phyloP scores from a whole-genome alignment of 169 alveolate species.

The Plasmodium blacklocki region DNA sequence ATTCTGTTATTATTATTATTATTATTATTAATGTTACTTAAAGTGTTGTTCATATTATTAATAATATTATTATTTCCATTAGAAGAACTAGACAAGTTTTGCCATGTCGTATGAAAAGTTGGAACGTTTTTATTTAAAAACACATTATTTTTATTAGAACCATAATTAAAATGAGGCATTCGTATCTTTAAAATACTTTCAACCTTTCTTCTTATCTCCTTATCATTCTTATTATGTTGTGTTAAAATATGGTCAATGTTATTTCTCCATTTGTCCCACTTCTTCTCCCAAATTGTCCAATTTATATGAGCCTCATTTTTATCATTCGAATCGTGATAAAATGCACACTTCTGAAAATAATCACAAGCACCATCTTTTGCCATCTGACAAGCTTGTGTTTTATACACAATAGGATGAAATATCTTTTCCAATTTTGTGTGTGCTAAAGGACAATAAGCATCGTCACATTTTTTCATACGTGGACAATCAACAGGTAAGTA shows the following conservation, averaged over 20 bases:
- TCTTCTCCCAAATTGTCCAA: conserved; percentile 84
- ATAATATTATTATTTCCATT: neutral
- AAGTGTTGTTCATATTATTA: neutral
- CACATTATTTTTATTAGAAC: conserved; percentile 24
- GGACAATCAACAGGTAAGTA: conserved; percentile 90
- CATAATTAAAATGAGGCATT: conserved; percentile 64
- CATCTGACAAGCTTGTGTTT: conserved; percentile 86
- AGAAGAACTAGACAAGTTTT: neutral
- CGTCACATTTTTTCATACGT: conserved; percentile 82
- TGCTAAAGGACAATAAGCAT: conserved; percentile 88
- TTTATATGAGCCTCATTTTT: conserved; percentile 80
- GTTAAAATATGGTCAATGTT: conserved; percentile 72
- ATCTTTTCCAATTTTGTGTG: conserved; percentile 89
- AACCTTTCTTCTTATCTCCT: conserved; percentile 73
- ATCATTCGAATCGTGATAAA: conserved; percentile 81
- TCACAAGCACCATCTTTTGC: conserved; percentile 78
- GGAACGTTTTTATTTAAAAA: conserved; percentile 34
- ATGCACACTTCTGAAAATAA: conserved; percentile 83
- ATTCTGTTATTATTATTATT: conserved; percentile 5
- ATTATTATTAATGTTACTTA: neutral
- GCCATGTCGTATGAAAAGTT: conserved; percentile 61
- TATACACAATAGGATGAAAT: conserved; percentile 89
- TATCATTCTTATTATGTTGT: conserved; percentile 73
- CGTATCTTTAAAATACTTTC: conserved; percentile 67
- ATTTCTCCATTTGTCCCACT: conserved; percentile 82